Percentiles rank a stretch among this genome's conserved stretches.
Conservation (phyloP, 371 early-diverging fungal species). For the Mucor indicus region DNA sequence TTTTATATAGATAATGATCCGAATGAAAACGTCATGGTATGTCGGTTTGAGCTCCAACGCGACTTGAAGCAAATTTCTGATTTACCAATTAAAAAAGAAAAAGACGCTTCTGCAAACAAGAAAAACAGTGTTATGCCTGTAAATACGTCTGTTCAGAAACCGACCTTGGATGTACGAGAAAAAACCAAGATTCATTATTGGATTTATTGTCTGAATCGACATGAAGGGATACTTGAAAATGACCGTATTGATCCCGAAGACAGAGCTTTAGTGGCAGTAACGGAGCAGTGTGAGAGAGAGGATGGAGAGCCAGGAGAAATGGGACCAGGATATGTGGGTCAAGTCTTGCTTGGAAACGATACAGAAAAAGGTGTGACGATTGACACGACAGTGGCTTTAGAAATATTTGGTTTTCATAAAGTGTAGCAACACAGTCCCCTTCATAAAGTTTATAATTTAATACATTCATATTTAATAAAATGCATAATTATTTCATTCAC, state of each 20-base stretch:
- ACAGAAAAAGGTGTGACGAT: slow-evolving; percentile 13
- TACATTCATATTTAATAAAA: too few relatives aligned
- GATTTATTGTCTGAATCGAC: slow-evolving; percentile 41
- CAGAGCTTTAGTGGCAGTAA: slow-evolving; percentile 37
- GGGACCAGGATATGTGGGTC: slow-evolving; percentile 28
- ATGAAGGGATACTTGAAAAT: slow-evolving; percentile 20
- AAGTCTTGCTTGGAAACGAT: slow-evolving; percentile 20
- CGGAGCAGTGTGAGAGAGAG: slow-evolving; percentile 25
- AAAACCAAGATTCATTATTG: slow-evolving; percentile 39
- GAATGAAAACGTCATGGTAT: slow-evolving; percentile 20
- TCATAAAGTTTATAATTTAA: too few relatives aligned
- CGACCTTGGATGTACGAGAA: background rate
- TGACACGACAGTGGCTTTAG: slow-evolving; percentile 31
- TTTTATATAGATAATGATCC: slow-evolving; percentile 1
- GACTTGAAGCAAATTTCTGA: slow-evolving; percentile 10
- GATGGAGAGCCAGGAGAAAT: slow-evolving; percentile 19
- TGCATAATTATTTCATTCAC: too few relatives aligned
- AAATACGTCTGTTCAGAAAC: background rate
- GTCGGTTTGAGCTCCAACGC: slow-evolving; percentile 41
- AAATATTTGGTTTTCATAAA: slow-evolving; percentile 30
- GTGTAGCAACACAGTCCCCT: too few relatives aligned
- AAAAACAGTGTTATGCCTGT: background rate
- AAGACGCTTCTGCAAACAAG: background rate
- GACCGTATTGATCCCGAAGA: slow-evolving; percentile 38
- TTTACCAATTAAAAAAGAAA: slow-evolving; percentile 4